These are phyloP conservation scores for Metschnikowia koreensis DNA, from an alignment of 805 yeast genomes.

Conservation along the genomic window DNA sequence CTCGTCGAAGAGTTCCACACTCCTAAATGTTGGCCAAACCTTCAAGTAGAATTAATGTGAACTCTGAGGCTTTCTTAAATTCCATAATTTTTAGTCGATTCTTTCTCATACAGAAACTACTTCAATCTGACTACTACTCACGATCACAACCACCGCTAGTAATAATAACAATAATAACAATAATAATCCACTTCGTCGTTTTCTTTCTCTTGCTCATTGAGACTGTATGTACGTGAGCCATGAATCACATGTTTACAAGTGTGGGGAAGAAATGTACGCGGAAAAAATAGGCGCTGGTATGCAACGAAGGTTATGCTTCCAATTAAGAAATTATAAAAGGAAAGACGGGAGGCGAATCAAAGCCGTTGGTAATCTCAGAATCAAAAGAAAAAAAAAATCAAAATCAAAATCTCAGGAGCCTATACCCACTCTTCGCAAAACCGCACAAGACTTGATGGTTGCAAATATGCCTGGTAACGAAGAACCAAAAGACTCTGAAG, in stretches of 20 bases:
- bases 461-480: conserved; percentile 2
- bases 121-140: not conserved
- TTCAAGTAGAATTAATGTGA: not conserved
- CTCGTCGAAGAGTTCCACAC: conserved; percentile 4
- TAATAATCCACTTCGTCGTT: too few species aligned
- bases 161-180: too few species aligned
- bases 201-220: too few species aligned
- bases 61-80: too few species aligned
- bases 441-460: too few species aligned
- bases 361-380: too few species aligned
- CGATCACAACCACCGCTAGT: too few species aligned
- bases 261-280: not conserved
- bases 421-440: not conserved
- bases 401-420: not conserved
- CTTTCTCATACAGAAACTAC: not conserved
- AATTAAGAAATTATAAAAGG: too few species aligned
- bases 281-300: not conserved
- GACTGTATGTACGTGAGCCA: too few species aligned
- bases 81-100: too few species aligned
- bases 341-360: not conserved
- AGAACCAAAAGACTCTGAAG: conserved; percentile 4
- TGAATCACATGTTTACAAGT: not conserved
- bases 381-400: too few species aligned
- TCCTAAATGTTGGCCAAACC: not conserved
- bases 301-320: not conserved